Conservation (phyloP, 495 filamentous ascomycete species). For the Cudoniella acicularis region DNA sequence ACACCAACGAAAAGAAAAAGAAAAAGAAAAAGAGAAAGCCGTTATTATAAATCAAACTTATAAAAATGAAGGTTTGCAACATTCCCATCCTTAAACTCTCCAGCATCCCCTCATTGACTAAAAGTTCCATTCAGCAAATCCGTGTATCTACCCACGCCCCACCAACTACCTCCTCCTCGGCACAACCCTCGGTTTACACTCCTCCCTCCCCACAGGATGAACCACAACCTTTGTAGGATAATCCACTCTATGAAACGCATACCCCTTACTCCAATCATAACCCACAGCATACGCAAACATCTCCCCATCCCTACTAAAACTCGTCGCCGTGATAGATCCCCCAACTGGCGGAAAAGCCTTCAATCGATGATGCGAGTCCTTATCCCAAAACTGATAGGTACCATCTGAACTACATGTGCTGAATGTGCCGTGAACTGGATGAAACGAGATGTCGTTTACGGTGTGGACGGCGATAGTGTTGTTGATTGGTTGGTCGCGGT, state of each 20-base stretch:
- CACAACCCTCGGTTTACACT: slow-evolving; percentile 76
- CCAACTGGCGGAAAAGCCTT: slow-evolving; percentile 83
- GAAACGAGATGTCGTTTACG: slow-evolving; percentile 87
- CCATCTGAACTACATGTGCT: slow-evolving; percentile 86
- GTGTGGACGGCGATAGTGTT: slow-evolving; percentile 75
- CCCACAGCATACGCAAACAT: slow-evolving; percentile 92
- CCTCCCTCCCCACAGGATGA: slow-evolving; percentile 70
- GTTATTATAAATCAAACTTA: too few relatives aligned
- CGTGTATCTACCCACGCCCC: too few relatives aligned
- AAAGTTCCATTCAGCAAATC: too few relatives aligned
- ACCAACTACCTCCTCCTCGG: slow-evolving; percentile 64
- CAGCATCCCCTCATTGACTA: too few relatives aligned
- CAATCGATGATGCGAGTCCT: slow-evolving; percentile 78
- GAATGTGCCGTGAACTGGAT: slow-evolving; percentile 84
- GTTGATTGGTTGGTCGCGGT: slow-evolving; percentile 66
- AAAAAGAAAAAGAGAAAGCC: too few relatives aligned
- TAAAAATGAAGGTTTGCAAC: too few relatives aligned
- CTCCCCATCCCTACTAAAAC: slow-evolving; percentile 70
- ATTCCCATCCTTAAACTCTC: too few relatives aligned
- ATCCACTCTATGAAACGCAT: slow-evolving; percentile 63
- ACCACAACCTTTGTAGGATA: slow-evolving; percentile 82
- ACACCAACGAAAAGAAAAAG: too few relatives aligned
- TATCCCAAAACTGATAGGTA: slow-evolving; percentile 89
- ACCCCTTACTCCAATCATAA: slow-evolving; percentile 95
- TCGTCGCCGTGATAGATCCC: slow-evolving; percentile 72